Base-by-base conservation (phyloP, 441 rosid genomes). In the Adansonia gregorii region DNA sequence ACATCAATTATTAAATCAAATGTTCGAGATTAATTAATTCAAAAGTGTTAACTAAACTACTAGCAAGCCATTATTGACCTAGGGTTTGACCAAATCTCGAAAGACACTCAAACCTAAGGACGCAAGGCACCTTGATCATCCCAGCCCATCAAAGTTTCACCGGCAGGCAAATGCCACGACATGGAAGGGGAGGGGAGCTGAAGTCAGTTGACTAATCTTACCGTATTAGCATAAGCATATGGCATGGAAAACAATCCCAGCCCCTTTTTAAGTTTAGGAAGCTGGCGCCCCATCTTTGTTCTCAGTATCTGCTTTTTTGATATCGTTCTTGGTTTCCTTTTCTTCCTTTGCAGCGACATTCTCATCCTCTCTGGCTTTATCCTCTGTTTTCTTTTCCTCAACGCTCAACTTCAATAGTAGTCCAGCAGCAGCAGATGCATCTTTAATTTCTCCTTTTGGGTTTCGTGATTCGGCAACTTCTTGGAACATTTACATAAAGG, bases 361-460 rank as follows among this genome's bases (percentile, higher is more conserved):
- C 80, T 61, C 78, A 72, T 73, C 87, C 58, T 86, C 86, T 27
- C 17, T 83, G 11, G 80, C 76, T 76, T 83, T 87, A 66, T 84
- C 91, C 67, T 74, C 67, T 12, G 59, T 9, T 79, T 89, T 82
- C 72, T 90, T 86, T 70, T 91, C 97, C 80, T 88, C 92, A 51
- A 93, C 92, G 45, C 87, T 88, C 84, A 94, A 80, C 81, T 88
- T 88, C 85, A 88, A 92, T 41, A 94, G 90, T 67, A 85, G 90
- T 51, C 84, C 92, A 66, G 92, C 95, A 11, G 97, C 82, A 14
- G 86, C 88, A 69, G 90, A 66, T 27, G 97, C 93, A 65, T 90
- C 97, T 80, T 86, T 74, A 59, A 87, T 88, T 79, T 92, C 98
- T 85, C 87, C 94, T 76, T 87, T 85, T n/a, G 72, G 43, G 20